Evolutionary conservation across 2,329 filamentous ascomycete species (phyloP).

Genomic region (Cercospora zeae-maydis): DNA sequence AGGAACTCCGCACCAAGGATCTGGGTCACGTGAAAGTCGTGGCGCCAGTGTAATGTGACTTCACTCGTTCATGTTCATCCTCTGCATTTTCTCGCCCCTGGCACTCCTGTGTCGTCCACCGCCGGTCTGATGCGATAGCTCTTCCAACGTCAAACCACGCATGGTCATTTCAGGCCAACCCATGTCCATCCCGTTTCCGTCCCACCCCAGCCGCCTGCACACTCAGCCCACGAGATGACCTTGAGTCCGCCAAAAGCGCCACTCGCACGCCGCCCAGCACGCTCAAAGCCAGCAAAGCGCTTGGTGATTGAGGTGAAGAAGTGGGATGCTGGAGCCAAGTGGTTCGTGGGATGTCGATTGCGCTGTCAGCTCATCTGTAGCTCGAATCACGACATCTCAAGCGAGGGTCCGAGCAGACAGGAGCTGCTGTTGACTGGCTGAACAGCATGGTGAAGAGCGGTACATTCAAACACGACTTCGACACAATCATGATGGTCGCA

Average conservation of each 20-base stretch:
- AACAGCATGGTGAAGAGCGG: not conserved
- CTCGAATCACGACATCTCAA: constrained; percentile 13
- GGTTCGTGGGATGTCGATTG: not conserved
- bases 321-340: not conserved
- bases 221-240: not conserved
- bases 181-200: not conserved
- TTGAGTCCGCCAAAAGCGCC: not conserved
- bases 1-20: not conserved
- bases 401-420: not conserved
- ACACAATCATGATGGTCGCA: not conserved
- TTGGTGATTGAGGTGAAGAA: not conserved
- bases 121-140: not conserved
- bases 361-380: constrained; percentile 18
- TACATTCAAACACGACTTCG: not conserved
- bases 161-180: not conserved
- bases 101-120: not conserved
- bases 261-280: not conserved
- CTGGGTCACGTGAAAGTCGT: not conserved
- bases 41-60: not conserved
- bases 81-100: not conserved
- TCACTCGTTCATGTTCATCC: not conserved
- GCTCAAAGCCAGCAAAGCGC: not conserved
- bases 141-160: not conserved
- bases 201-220: not conserved
- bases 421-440: constrained; percentile 3